These are phyloP conservation scores for Rubus idaeus DNA, from an alignment of 306 rosid species.

Conservation along the genomic window DNA sequence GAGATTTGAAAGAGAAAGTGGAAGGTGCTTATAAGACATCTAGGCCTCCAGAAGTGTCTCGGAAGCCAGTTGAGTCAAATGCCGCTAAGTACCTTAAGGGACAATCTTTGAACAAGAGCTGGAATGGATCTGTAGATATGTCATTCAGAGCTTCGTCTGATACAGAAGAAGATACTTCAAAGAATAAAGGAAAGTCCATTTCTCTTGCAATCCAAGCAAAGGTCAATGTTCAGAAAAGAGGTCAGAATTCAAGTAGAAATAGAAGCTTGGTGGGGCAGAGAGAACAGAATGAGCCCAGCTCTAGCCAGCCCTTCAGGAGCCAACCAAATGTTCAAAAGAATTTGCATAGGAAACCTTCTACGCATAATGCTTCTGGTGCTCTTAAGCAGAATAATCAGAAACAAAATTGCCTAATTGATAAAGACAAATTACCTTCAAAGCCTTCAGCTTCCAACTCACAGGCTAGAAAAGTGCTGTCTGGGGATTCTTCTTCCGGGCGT, in stretches of 20 bases:
- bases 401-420: constrained; percentile 63
- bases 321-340: constrained; percentile 49
- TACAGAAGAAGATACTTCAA: constrained; percentile 51
- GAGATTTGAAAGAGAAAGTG: constrained; percentile 58
- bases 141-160: constrained; percentile 43
- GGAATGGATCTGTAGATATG: constrained; percentile 75
- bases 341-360: constrained; percentile 50
- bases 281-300: constrained; percentile 58
- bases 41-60: constrained; percentile 53
- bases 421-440: constrained; percentile 65
- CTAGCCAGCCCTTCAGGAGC: constrained; percentile 48
- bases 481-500: constrained; percentile 56
- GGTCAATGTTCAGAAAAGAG: constrained; percentile 89
- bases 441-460: constrained; percentile 45
- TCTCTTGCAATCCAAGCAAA: constrained; percentile 98
- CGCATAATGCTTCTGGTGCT: constrained; percentile 45
- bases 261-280: constrained; percentile 52
- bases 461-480: constrained; percentile 48
- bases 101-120: constrained; percentile 81
- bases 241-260: constrained; percentile 51
- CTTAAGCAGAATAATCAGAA: constrained; percentile 87
- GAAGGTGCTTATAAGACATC: constrained; percentile 51
- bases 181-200: constrained; percentile 67
- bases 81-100: constrained; percentile 79
- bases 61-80: constrained; percentile 64